phyloP scores from a whole-genome alignment of 257 asterid species.

The Echites panduratus region DNA sequence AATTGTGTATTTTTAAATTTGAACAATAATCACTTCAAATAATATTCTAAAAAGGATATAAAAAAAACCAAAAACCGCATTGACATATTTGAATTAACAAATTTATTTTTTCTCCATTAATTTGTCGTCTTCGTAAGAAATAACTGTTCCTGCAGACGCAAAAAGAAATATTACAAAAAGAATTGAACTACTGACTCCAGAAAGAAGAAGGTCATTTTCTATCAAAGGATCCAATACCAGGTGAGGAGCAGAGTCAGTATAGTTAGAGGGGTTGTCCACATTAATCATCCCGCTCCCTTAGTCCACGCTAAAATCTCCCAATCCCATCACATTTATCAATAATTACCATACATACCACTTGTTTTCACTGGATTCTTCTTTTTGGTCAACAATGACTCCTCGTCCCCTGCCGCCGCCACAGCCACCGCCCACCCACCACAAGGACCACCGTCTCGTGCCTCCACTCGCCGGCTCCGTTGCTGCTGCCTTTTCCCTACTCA shows the following conservation, averaged over 20 bases:
- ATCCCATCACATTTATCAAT: neutral
- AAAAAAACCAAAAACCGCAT: too few relatives aligned
- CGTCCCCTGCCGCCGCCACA: conserved; percentile 46
- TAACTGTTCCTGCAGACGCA: too few relatives aligned
- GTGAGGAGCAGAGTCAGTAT: neutral
- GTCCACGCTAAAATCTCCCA: neutral
- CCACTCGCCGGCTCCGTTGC: conserved; percentile 60
- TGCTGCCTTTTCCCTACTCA: conserved; percentile 55
- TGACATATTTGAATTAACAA: too few relatives aligned
- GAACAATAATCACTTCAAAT: too few relatives aligned
- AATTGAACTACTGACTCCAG: neutral
- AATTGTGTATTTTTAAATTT: too few relatives aligned
- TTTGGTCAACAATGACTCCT: conserved; percentile 53
- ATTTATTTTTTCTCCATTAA: too few relatives aligned
- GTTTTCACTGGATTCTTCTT: neutral
- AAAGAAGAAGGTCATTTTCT: neutral
- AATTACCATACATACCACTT: neutral
- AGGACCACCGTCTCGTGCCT: conserved; percentile 26
- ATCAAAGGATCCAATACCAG: neutral
- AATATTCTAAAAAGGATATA: too few relatives aligned
- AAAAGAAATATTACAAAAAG: neutral
- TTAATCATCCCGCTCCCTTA: neutral
- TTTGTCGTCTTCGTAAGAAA: too few relatives aligned
- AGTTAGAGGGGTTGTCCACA: neutral
- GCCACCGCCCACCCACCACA: conserved; percentile 36